Evolutionary conservation across 306 rosid species (phyloP), one percentile per base, ranked within the genome.

Genomic region (Trifolium dubium): DNA sequence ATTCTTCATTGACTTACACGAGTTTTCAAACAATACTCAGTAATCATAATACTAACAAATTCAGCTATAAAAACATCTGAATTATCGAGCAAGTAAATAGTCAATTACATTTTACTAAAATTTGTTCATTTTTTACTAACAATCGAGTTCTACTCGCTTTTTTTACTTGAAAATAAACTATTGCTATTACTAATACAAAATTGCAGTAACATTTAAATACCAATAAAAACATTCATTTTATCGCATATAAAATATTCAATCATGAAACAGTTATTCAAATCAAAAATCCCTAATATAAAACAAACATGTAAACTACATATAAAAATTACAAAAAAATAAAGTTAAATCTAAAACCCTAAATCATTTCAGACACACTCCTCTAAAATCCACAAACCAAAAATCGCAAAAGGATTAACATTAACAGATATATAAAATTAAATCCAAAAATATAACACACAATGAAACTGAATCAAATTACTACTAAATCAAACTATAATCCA

Each of bases 281-380:
- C n/a, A 5, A 73, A 50, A 62, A 73, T 3, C 5, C 31, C 5
- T 23, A 11, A 32, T 40, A 34, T 53, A 41, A 71, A 64, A 51
- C 23, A 23, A 53, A 15, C 12, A 37, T 1, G 31, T 67, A 49
- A 50, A 50, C 23, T 10, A 7, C 4, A 6, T 5, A 49, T 5
- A 54, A 17, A 8, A 10, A 4, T 1, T 10, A 35, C 0, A 2
- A 40, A 6, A 64, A 40, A 40, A 19, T 0, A 67, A 44, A 60
- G 14, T 51, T 3, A 14, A 15, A 29, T 39, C 49, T 9, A 78
- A 78, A 77, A 68, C 69, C 54, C 63, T 43, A 15, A 72, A 32
- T 64, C 30, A 40, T 10, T 10, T 71, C 59, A 39, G 9, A 68
- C 10, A 73, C 70, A 47, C 3, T 6, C 49, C 49, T 43, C 35